These are phyloP conservation scores for Cryptococcus maquisensis DNA, from an alignment of 1,284 basidiomycete genomes.

Conservation along the genomic window DNA sequence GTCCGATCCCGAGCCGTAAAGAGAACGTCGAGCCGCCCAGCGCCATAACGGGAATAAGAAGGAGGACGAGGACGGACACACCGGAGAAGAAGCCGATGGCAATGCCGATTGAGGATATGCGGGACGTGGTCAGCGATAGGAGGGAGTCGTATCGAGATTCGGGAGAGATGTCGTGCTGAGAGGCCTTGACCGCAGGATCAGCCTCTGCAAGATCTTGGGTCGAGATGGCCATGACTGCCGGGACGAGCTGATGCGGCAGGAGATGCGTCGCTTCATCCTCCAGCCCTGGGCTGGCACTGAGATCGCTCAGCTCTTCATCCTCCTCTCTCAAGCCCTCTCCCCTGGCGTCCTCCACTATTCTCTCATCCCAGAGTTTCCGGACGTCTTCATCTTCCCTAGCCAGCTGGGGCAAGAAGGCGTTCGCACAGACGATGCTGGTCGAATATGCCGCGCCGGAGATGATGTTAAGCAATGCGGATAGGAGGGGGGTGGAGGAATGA, in stretches of 20 bases:
- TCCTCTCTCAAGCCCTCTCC: background rate
- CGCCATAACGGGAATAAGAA: constrained; percentile 66
- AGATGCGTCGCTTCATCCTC: constrained; percentile 21
- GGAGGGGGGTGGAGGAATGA: constrained; percentile 55
- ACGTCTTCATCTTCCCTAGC: constrained; percentile 61
- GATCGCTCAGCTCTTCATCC: constrained; percentile 1
- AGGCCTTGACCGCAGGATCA: background rate
- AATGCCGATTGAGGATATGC: constrained; percentile 75
- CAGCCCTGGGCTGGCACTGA: background rate
- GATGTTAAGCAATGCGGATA: constrained; percentile 65
- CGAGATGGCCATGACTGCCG: constrained; percentile 15
- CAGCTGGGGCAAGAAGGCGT: constrained; percentile 76
- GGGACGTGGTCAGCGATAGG: constrained; percentile 66
- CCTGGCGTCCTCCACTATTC: background rate
- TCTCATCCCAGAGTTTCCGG: constrained; percentile 40
- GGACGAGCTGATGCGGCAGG: constrained; percentile 15
- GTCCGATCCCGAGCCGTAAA: constrained; percentile 69
- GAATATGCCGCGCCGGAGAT: constrained; percentile 77
- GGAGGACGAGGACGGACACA: constrained; percentile 66
- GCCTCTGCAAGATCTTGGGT: constrained; percentile 14
- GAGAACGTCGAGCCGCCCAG: constrained; percentile 67
- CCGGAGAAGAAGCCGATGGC: constrained; percentile 71
- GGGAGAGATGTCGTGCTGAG: background rate
- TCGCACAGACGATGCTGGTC: constrained; percentile 78
- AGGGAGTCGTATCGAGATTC: constrained; percentile 52